phyloP scores from a whole-genome alignment of 768 basidiomycete species.

The Porphyrellus cyaneotinctus region DNA sequence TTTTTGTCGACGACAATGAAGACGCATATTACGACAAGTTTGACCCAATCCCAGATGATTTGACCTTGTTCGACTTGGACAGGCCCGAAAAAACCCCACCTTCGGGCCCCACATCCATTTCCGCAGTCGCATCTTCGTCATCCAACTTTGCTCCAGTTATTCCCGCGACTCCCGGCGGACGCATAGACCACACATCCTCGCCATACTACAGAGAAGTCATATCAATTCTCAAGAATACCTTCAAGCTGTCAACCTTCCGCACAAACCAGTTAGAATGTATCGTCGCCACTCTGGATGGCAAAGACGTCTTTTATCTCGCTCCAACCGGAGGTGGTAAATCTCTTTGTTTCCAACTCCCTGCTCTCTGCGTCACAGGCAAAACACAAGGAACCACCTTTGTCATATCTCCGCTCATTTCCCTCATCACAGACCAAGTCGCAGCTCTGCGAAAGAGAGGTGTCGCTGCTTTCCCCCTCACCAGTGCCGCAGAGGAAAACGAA shows the following conservation, averaged over 20 bases:
- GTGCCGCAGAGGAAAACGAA: conserved; percentile 42
- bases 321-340: conserved; percentile 95
- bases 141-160: neutral
- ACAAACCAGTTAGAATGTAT: conserved; percentile 86
- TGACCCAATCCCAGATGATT: conserved; percentile 30
- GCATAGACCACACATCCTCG: conserved; percentile 32
- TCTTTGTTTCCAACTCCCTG: conserved; percentile 87
- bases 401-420: conserved; percentile 79
- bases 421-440: conserved; percentile 88
- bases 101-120: conserved; percentile 1
- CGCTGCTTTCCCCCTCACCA: conserved; percentile 66
- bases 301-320: conserved; percentile 92
- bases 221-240: conserved; percentile 37
- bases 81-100: conserved; percentile 8
- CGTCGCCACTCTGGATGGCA: conserved; percentile 68
- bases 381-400: conserved; percentile 86
- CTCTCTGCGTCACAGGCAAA: conserved; percentile 66
- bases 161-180: neutral
- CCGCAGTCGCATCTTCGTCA: conserved; percentile 8
- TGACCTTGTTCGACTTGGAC: conserved; percentile 12
- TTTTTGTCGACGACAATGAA: conserved; percentile 37
- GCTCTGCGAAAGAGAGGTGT: conserved; percentile 61
- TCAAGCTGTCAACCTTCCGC: conserved; percentile 68
- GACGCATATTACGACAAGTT: conserved; percentile 46
- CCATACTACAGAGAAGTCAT: conserved; percentile 31